phyloP scores from a whole-genome alignment of 257 asterid species.

The Linaria vulgaris region DNA sequence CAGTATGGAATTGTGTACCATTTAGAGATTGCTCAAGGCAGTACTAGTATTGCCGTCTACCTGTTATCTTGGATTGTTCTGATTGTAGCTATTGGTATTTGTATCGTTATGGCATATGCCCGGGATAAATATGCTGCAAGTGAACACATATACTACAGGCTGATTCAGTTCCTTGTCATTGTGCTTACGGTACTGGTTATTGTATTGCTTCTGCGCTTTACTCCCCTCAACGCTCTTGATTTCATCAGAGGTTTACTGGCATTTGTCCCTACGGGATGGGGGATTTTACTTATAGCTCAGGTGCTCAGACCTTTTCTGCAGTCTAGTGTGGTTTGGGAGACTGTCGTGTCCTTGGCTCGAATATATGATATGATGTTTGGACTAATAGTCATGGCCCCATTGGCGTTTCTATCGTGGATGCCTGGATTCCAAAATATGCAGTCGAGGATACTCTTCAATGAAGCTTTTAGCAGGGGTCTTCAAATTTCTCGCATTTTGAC shows the following conservation, averaged over 20 bases:
- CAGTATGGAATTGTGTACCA: too few relatives aligned
- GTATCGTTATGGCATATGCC: too few relatives aligned
- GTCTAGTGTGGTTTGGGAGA: constrained; percentile 77
- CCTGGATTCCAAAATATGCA: constrained; percentile 94
- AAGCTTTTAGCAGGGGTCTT: constrained; percentile 93
- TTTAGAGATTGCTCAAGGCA: too few relatives aligned
- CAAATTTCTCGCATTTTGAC: constrained; percentile 88
- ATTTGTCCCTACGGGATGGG: constrained; percentile 97
- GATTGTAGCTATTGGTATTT: too few relatives aligned
- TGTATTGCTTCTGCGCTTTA: constrained; percentile 38
- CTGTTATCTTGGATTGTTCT: too few relatives aligned
- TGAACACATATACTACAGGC: too few relatives aligned
- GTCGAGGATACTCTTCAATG: constrained; percentile 82
- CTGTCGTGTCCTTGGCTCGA: constrained; percentile 88
- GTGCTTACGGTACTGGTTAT: too few relatives aligned
- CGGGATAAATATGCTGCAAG: too few relatives aligned
- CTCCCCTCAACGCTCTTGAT: constrained; percentile 42
- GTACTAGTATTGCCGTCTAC: too few relatives aligned
- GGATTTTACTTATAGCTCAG: constrained; percentile 79
- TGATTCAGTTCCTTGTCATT: too few relatives aligned
- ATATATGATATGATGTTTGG: constrained; percentile 84
- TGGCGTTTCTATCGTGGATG: constrained; percentile 90
- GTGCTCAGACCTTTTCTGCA: constrained; percentile 88
- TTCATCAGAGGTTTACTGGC: constrained; percentile 78
- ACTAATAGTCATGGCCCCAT: constrained; percentile 77